These are phyloP conservation scores for Corymbia maculata DNA, from an alignment of 345 rosid species.

Conservation along the genomic window DNA sequence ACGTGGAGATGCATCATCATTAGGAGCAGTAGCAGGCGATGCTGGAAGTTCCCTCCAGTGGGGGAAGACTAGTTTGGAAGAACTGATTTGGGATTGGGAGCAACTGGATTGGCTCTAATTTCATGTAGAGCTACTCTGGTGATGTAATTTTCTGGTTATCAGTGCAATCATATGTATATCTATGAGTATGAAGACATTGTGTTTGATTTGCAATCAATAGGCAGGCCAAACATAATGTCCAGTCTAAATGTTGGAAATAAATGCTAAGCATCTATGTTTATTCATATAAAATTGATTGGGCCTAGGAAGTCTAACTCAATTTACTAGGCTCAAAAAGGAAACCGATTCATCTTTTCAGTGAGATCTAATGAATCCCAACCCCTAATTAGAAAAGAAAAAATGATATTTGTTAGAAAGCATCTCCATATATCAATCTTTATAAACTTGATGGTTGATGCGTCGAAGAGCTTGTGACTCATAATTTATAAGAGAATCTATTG, in stretches of 20 bases:
- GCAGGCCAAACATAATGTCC: background rate
- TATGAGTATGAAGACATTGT: background rate
- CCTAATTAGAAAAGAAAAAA: background rate
- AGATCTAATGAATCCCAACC: background rate
- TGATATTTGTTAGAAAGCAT: background rate
- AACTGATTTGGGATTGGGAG: background rate
- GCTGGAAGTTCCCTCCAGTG: background rate
- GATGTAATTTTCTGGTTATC: background rate
- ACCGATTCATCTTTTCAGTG: rapidly evolving
- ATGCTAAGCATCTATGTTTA: background rate
- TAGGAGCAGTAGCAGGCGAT: background rate
- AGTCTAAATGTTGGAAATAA: background rate
- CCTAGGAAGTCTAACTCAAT: background rate
- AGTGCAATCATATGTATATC: background rate
- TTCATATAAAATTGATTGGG: background rate
- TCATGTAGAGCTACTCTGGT: background rate
- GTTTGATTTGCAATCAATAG: background rate
- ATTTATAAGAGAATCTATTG: background rate
- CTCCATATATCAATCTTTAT: background rate
- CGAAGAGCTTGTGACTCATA: background rate
- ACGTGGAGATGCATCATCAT: background rate
- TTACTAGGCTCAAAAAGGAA: background rate
- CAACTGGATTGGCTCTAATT: background rate
- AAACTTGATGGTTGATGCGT: background rate
- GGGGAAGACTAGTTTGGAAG: background rate